These are phyloP conservation scores for Biscogniauxia mediterranea DNA, from an alignment of 2,329 filamentous ascomycete species.

Conservation along the genomic window DNA sequence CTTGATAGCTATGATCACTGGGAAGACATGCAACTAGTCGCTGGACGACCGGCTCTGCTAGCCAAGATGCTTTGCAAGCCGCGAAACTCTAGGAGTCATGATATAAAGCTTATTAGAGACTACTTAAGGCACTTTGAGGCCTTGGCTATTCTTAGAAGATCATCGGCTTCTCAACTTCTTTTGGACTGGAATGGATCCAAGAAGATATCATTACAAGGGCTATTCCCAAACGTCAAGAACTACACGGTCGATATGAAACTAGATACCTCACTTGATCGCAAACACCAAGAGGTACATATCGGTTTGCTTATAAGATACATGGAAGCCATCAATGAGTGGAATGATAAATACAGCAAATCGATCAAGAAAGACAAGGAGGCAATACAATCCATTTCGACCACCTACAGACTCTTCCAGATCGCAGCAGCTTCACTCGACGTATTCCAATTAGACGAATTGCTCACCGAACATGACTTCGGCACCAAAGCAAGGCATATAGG, in stretches of 20 bases:
- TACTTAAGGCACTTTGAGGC: constrained; percentile 27
- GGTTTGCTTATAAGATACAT: constrained; percentile 23
- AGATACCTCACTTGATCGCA: constrained; percentile 10
- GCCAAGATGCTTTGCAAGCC: constrained; percentile 16
- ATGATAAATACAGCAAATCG: background rate
- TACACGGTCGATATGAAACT: constrained; percentile 25
- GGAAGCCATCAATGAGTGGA: constrained; percentile 16
- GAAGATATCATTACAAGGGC: constrained; percentile 22
- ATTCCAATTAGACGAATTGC: constrained; percentile 19
- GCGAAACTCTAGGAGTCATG: background rate
- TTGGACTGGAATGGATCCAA: constrained; percentile 18
- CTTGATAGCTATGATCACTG: constrained; percentile 11
- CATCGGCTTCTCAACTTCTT: constrained; percentile 24
- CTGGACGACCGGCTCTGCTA: constrained; percentile 22
- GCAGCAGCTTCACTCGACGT: constrained; percentile 29
- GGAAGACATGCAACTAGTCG: constrained; percentile 20
- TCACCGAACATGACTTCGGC: constrained; percentile 15
- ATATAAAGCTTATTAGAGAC: constrained; percentile 21
- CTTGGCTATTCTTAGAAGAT: constrained; percentile 29
- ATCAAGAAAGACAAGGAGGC: constrained; percentile 1
- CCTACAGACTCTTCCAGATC: constrained; percentile 20
- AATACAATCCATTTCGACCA: background rate
- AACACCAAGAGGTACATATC: constrained; percentile 25
- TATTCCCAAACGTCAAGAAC: constrained; percentile 25
- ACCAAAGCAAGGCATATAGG: constrained; percentile 15